These are phyloP conservation scores for Cladosporium sphaerospermum DNA, from an alignment of 2,329 filamentous ascomycete species.

Conservation along the genomic window DNA sequence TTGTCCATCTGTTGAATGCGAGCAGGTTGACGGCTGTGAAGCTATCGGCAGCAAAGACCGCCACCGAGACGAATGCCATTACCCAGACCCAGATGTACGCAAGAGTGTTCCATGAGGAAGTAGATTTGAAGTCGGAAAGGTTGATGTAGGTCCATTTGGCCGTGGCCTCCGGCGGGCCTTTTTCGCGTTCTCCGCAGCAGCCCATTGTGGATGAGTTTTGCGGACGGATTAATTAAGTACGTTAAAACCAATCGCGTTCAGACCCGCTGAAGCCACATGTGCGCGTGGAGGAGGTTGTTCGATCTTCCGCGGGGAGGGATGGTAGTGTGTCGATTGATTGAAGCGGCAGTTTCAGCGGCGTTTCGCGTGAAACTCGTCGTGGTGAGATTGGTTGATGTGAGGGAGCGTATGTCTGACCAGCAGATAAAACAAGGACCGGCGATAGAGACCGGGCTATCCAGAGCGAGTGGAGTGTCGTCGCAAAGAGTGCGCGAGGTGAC, in stretches of 20 bases:
- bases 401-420: slow-evolving; percentile 7
- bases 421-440: background rate
- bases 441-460: background rate
- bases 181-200: slow-evolving; percentile 31
- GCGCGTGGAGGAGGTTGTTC: background rate
- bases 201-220: slow-evolving; percentile 24
- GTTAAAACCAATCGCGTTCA: background rate
- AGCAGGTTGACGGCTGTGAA: slow-evolving; percentile 91
- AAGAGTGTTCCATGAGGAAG: slow-evolving; percentile 67
- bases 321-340: background rate
- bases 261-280: slow-evolving; percentile 12
- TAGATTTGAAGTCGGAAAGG: slow-evolving; percentile 72
- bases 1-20: slow-evolving; percentile 83
- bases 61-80: slow-evolving; percentile 68
- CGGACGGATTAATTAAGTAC: background rate
- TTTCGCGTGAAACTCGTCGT: background rate
- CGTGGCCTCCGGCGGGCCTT: slow-evolving; percentile 37
- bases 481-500: background rate
- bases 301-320: background rate
- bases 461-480: background rate
- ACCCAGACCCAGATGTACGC: slow-evolving; percentile 84
- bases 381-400: background rate
- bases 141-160: slow-evolving; percentile 81
- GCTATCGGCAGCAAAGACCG: slow-evolving; percentile 83
- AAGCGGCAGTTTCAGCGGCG: background rate